Base-by-base conservation (phyloP, 345 rosid genomes). In the Populus davidiana region DNA sequence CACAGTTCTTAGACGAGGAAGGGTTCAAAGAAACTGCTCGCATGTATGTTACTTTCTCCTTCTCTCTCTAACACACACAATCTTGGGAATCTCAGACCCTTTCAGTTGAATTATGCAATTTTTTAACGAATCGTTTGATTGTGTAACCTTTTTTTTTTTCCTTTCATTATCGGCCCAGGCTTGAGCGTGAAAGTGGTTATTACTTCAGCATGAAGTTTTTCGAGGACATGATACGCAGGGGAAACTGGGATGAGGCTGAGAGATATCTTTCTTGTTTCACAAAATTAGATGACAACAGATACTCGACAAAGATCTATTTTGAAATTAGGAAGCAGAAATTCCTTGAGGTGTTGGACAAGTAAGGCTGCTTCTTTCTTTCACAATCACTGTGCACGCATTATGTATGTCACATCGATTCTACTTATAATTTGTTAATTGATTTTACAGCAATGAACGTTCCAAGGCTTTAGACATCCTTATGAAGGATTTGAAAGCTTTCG, bases 1-100 rank as follows among this genome's bases (percentile, higher is more conserved):
- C 87, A 67, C 91, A 86, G 86, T 85, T 75, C 80, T 66, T 85
- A 9, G 67, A 83, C 25, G 88, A 86, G 54, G 86, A 84, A 76
- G 86, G 86, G 36, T 82, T 83, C 70, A 74, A 72, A 72, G 85
- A 70, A 68, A 65, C 87, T 52, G 88, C 86, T 70, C 81, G 44
- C 67, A 76, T 43, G 86, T 81, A 49, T 16, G 77, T 72, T 72
- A 21, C 66, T 52, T 44, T 70, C 36, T 9, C 71, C 12, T 54
- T 67, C 33, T 27, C 63, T 21, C 23, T 41, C 44, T 41, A 41
- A 11, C 44, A 41, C 44, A 39, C 0, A 41, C 44, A 41, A 41
- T 41, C 44, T 43, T 2, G 47, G 47, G 47, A 43, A 36, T 25
- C n/a, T 35, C 29, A 18, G 44, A 6, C 27, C 18, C 4, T 16